Conservation (phyloP, 1,139 yeast species). For the Arxiozyma telluris region DNA sequence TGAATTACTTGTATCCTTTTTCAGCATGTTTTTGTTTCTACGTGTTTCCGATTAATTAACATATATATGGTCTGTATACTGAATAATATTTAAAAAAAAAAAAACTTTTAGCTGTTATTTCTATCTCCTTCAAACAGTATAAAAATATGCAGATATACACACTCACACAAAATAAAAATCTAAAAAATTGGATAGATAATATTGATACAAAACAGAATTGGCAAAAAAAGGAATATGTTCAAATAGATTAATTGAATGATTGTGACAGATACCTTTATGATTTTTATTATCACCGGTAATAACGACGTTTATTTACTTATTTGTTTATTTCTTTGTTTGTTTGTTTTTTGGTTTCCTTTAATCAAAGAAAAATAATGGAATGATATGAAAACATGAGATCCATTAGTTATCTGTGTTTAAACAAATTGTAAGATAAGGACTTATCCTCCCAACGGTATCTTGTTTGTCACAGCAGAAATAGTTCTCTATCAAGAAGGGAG, state of each 20-base stretch:
- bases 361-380: background rate
- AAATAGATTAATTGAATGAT: too few species aligned
- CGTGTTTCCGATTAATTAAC: background rate
- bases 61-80: background rate
- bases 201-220: too few species aligned
- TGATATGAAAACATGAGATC: background rate
- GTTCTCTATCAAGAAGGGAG: background rate
- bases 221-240: background rate
- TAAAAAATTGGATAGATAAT: background rate
- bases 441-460: background rate
- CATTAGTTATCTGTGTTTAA: background rate
- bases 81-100: too few species aligned
- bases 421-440: background rate
- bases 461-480: background rate
- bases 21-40: background rate
- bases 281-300: background rate
- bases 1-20: conserved; percentile 1
- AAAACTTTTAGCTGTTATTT: too few species aligned
- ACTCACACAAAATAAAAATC: background rate
- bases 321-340: too few species aligned
- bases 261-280: background rate
- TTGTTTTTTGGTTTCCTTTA: background rate
- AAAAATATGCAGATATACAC: too few species aligned
- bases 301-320: background rate
- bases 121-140: background rate